Evolutionary conservation across 306 rosid genomes (phyloP).

Genomic region (Vicia villosa): DNA sequence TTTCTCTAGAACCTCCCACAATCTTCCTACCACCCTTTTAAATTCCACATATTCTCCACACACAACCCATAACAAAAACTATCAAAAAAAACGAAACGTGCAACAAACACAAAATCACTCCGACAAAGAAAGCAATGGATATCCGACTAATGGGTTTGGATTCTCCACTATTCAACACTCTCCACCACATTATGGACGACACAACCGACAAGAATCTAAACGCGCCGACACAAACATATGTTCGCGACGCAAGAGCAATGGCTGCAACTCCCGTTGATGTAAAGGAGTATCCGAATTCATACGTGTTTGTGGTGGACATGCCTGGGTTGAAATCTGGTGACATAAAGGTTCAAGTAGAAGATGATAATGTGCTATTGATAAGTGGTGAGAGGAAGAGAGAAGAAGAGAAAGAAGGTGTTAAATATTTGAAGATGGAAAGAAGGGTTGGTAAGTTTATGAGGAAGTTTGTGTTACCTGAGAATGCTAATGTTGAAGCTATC

Average conservation of each 20-base stretch:
- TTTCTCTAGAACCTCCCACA: too few species aligned
- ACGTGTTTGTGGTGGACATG: conserved; percentile 81
- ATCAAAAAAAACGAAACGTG: too few species aligned
- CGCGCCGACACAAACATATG: too few species aligned
- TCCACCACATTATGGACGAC: too few species aligned
- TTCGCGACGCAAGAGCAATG: conserved; percentile 87
- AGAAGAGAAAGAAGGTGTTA: conserved; percentile 78
- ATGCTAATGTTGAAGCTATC: conserved; percentile 88
- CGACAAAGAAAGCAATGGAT: conserved; percentile 49
- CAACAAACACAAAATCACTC: neutral
- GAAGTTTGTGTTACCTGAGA: conserved; percentile 83
- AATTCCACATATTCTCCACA: too few species aligned
- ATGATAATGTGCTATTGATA: conserved; percentile 71
- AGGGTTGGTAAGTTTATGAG: conserved; percentile 85
- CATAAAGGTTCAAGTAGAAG: conserved; percentile 90
- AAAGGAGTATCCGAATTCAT: conserved; percentile 66
- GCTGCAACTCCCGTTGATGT: conserved; percentile 87
- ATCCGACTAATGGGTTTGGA: conserved; percentile 65
- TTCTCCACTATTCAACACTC: too few species aligned
- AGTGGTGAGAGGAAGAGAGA: conserved; percentile 92
- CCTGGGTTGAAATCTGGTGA: conserved; percentile 87
- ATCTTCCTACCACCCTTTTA: too few species aligned
- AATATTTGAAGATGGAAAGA: conserved; percentile 85
- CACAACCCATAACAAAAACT: too few species aligned
- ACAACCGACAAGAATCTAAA: too few species aligned